A percentile compares a stretch with the other conserved stretches of the same genome.
These are phyloP conservation scores for Calocera viscosa DNA, from an alignment of 768 basidiomycete species.

Conservation along the genomic window DNA sequence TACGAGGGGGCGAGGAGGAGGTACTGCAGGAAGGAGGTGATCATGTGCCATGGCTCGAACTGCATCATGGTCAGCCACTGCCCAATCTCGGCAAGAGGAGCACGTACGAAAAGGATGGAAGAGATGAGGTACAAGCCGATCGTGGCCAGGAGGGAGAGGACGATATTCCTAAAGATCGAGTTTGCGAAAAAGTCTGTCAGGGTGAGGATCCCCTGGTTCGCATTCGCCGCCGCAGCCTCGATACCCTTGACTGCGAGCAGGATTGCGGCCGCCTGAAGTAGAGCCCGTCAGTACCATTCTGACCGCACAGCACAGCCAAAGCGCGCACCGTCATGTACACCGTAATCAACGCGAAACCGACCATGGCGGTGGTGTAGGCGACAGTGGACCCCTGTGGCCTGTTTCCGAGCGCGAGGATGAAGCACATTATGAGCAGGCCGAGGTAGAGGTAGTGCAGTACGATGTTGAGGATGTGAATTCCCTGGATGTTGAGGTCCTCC, in stretches of 20 bases:
- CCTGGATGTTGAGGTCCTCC: constrained; percentile 53
- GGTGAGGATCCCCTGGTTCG: constrained; percentile 33
- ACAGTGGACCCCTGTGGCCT: constrained; percentile 80
- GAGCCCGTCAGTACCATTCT: constrained; percentile 15
- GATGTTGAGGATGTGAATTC: constrained; percentile 60
- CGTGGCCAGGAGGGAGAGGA: constrained; percentile 75
- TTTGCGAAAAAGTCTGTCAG: constrained; percentile 61
- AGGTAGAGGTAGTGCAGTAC: constrained; percentile 80
- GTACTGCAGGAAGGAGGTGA: constrained; percentile 92
- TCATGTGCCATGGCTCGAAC: constrained; percentile 98
- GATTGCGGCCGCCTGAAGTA: constrained; percentile 53
- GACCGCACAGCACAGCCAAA: no score
- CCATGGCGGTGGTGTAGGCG: constrained; percentile 71
- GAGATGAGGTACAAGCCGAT: constrained; percentile 78
- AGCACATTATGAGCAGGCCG: constrained; percentile 75
- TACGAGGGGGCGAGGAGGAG: constrained; percentile 86
- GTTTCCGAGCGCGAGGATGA: constrained; percentile 79
- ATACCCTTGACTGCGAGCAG: constrained; percentile 76
- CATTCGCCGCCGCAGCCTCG: constrained; percentile 34
- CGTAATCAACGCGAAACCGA: constrained; percentile 83
- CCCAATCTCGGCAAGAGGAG: background rate
- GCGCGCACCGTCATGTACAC: constrained; percentile 83
- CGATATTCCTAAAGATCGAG: constrained; percentile 69
- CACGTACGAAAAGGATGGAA: constrained; percentile 70
- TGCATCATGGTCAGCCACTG: constrained; percentile 25